phyloP scores from a whole-genome alignment of 441 rosid genomes.

The Metrosideros polymorpha region DNA sequence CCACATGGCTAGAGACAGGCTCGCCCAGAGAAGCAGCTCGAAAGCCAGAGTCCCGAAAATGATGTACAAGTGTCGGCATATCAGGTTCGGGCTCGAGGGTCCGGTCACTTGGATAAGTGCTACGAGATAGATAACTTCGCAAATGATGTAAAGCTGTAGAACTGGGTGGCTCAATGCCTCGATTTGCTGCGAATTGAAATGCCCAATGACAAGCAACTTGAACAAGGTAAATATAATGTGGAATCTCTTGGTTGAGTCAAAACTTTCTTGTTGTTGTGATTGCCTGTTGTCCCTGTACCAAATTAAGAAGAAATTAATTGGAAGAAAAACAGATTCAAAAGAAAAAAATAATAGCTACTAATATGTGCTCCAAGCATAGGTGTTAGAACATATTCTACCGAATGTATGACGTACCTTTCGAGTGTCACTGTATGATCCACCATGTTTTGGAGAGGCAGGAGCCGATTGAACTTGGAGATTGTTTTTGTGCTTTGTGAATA shows the following conservation, averaged over 20 bases:
- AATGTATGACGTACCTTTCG: neutral
- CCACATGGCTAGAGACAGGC: neutral
- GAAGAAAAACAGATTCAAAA: neutral
- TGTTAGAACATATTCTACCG: neutral
- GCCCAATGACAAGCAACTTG: accelerated
- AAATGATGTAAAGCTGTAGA: neutral
- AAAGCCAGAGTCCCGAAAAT: neutral
- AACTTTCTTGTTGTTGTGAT: neutral
- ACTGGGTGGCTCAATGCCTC: accelerated
- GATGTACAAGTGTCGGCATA: neutral
- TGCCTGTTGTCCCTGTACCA: accelerated
- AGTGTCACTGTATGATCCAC: neutral
- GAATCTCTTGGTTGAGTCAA: neutral
- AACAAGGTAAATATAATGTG: neutral
- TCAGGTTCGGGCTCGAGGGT: accelerated
- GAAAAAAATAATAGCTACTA: neutral
- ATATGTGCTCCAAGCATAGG: neutral
- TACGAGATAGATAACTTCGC: neutral
- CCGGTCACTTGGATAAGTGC: neutral
- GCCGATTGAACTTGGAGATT: accelerated
- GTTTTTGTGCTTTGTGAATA: too few relatives aligned
- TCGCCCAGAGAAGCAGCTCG: neutral
- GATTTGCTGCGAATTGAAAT: accelerated
- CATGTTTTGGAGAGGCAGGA: accelerated
- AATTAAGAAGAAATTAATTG: neutral